Evolutionary conservation across 495 filamentous ascomycete genomes (phyloP).

Genomic region (Penicillium samsonianum): DNA sequence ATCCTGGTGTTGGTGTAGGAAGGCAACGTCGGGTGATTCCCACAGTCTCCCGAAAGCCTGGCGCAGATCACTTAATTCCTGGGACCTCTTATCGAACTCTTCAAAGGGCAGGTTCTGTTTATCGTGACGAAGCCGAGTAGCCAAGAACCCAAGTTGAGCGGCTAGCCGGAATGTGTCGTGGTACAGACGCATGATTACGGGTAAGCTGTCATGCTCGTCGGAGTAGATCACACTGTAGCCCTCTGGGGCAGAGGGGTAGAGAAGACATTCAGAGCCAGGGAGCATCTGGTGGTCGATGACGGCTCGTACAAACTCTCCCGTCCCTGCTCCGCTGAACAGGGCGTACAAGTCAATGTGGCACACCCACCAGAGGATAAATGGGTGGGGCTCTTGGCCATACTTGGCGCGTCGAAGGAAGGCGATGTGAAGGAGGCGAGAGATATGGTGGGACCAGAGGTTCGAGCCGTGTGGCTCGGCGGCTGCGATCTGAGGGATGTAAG

Average conservation of each 20-base stretch:
- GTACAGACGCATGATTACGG: constrained; percentile 47
- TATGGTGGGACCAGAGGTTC: constrained; percentile 58
- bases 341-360: constrained; percentile 58
- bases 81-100: constrained; percentile 22
- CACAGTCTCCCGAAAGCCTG: constrained; percentile 44
- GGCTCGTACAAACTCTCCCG: constrained; percentile 51
- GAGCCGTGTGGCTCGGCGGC: constrained; percentile 47
- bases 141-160: constrained; percentile 44
- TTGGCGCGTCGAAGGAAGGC: constrained; percentile 47
- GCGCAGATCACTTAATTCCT: constrained; percentile 35
- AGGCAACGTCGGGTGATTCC: constrained; percentile 40
- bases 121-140: constrained; percentile 36
- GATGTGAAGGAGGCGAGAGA: constrained; percentile 56
- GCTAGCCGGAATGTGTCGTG: constrained; percentile 45
- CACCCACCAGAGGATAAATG: constrained; percentile 57
- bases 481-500: constrained; percentile 39
- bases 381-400: constrained; percentile 49
- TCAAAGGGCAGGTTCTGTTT: constrained; percentile 20
- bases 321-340: constrained; percentile 54
- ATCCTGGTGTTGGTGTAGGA: constrained; percentile 38
- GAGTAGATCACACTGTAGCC: constrained; percentile 37
- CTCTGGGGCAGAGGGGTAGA: constrained; percentile 32
- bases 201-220: constrained; percentile 40
- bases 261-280: constrained; percentile 38
- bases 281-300: constrained; percentile 53